Evolutionary conservation across 148 eudicot species (phyloP).

Genomic region (Rhododendron ovatum): DNA sequence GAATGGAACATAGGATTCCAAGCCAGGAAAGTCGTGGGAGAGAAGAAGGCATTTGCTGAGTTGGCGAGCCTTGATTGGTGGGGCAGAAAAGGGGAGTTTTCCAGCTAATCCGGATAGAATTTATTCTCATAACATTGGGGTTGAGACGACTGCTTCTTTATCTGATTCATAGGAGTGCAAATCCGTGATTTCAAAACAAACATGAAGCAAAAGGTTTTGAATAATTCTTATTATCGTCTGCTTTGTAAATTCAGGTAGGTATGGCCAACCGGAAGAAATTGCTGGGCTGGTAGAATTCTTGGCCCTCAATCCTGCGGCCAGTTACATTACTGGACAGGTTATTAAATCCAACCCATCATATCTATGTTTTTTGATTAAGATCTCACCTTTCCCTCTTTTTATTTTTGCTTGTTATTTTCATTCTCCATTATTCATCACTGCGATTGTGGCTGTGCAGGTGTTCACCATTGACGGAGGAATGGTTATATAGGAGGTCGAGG

Average conservation of each 20-base stretch:
- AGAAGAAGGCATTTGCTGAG: no score
- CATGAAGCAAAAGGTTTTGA: neutral
- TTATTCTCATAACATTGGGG: neutral
- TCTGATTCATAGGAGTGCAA: neutral
- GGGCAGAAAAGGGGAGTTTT: no score
- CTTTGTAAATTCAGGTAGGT: slow-evolving; percentile 37
- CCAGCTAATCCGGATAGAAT: no score
- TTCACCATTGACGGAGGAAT: slow-evolving; percentile 77
- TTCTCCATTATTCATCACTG: neutral
- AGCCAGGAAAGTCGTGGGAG: no score
- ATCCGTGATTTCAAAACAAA: no score
- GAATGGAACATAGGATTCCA: no score
- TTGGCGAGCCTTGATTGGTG: no score
- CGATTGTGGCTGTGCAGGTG: slow-evolving; percentile 40
- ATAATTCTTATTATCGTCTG: neutral
- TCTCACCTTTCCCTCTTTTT: neutral
- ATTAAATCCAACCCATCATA: neutral
- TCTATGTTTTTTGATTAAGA: neutral
- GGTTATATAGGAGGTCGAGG: slow-evolving; percentile 56
- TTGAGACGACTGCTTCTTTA: neutral
- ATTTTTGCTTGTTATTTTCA: neutral
- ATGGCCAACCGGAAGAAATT: slow-evolving; percentile 73
- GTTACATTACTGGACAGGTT: slow-evolving; percentile 88
- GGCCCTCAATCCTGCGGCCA: slow-evolving; percentile 75
- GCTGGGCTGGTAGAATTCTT: slow-evolving; percentile 84